Base-by-base conservation (phyloP, 208 protist species). In the Leishmania arabica region DNA sequence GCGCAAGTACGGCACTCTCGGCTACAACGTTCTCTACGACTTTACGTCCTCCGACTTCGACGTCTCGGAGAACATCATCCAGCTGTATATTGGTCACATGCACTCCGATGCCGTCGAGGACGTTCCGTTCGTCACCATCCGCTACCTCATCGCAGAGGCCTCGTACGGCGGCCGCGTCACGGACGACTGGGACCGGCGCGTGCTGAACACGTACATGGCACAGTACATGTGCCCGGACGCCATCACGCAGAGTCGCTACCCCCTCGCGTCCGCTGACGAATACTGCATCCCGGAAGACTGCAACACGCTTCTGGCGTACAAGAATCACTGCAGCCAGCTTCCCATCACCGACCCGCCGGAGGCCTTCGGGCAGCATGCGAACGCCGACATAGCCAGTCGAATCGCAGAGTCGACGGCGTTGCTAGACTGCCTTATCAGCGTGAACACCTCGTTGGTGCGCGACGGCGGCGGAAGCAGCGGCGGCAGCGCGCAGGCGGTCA, bases 131-230 rank as follows among this genome's bases (percentile, higher is more conserved):
- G 95, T 98, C 21, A 99, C 98, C 24, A 96, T 99, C 34, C 96
- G 97, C 82, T 99, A 99, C 87, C 89, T 99, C 49, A 99, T 99
- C 83, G 98, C 97, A 1, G 98, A 99, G 84, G 97, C 98, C 53
- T 99, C 98, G 47, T 99, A 99, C 89, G 99, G 99, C 81, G 99
- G 99, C 21, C 96, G 99, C 73, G 98, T 99, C 21, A 99, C 99
- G 24, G 99, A 99, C 88, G 98, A 99, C 84, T 99, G 95, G 94
- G 99, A 99, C 85, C 96, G 99, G 6, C 91, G 98, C 31, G 90
- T 99, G 77, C 84, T 99, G 34, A 98, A 97, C 84, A 98, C 98
- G 54, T 99, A 99, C 93, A 99, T 99, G 75, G 88, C 96, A 45
- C 93, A 99, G 86, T 99, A 96, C 89, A 99, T 99, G 92, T 95